Conservation (phyloP, 208 protist genomes). For the Trypanosoma avium region DNA sequence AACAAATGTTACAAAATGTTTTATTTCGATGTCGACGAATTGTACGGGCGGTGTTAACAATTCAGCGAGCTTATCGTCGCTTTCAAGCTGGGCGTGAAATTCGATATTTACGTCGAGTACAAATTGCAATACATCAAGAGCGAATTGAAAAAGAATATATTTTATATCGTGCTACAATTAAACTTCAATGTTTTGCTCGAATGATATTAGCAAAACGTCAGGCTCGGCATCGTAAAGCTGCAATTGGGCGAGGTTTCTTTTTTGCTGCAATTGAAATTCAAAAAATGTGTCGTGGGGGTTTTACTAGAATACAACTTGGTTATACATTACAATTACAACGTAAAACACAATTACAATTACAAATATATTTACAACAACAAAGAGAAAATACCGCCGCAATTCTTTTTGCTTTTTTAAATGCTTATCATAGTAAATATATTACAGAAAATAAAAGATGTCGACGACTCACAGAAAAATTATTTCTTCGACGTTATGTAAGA, state of each 20-base stretch:
- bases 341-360: neutral
- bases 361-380: neutral
- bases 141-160: conserved; percentile 39
- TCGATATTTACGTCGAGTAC: conserved; percentile 53
- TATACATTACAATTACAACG: neutral
- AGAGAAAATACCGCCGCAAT: conserved; percentile 5
- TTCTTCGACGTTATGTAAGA: conserved; percentile 30
- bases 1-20: conserved; percentile 37
- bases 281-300: conserved; percentile 33
- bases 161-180: conserved; percentile 29
- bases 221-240: conserved; percentile 35
- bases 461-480: conserved; percentile 35
- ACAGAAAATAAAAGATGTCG: conserved; percentile 15
- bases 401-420: conserved; percentile 18
- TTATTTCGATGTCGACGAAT: conserved; percentile 35
- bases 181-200: conserved; percentile 55
- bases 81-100: conserved; percentile 47
- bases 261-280: conserved; percentile 44
- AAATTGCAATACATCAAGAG: conserved; percentile 35
- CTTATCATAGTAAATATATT: neutral
- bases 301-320: conserved; percentile 22
- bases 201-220: conserved; percentile 39
- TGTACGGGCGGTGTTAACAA: conserved; percentile 32
- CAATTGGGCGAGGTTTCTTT: conserved; percentile 47
- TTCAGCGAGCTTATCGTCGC: conserved; percentile 50